phyloP scores from a whole-genome alignment of 2,329 filamentous ascomycete genomes.

The Trichoderma harzianum region DNA sequence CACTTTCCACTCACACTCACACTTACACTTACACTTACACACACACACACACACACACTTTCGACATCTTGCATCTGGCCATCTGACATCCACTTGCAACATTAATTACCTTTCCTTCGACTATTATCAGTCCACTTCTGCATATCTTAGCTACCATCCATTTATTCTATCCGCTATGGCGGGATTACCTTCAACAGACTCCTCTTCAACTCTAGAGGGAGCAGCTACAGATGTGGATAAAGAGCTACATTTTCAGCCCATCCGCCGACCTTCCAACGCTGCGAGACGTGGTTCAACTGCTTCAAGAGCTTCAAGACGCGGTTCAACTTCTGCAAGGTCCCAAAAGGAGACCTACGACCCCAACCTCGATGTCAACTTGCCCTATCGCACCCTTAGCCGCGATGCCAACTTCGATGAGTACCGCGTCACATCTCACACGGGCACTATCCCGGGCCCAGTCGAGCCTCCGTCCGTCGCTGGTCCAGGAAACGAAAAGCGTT shows the following conservation, averaged over 20 bases:
- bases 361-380: slow-evolving; percentile 54
- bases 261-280: background rate
- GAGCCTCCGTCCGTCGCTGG: slow-evolving; percentile 27
- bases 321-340: background rate
- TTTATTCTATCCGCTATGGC: background rate
- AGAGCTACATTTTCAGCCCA: background rate
- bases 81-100: background rate
- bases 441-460: slow-evolving; percentile 54
- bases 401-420: slow-evolving; percentile 65
- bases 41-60: background rate
- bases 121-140: background rate
- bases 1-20: background rate
- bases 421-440: slow-evolving; percentile 56
- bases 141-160: background rate
- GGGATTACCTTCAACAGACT: background rate
- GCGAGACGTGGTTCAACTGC: background rate
- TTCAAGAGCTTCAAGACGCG: background rate
- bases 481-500: slow-evolving; percentile 28
- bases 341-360: slow-evolving; percentile 39
- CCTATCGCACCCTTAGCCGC: slow-evolving; percentile 60
- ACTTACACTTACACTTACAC: background rate
- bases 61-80: background rate
- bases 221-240: background rate
- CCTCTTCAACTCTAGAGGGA: background rate
- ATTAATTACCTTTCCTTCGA: background rate